Conservation (phyloP, 176 grass and related monocot genomes). For the Ensete glaucum region DNA sequence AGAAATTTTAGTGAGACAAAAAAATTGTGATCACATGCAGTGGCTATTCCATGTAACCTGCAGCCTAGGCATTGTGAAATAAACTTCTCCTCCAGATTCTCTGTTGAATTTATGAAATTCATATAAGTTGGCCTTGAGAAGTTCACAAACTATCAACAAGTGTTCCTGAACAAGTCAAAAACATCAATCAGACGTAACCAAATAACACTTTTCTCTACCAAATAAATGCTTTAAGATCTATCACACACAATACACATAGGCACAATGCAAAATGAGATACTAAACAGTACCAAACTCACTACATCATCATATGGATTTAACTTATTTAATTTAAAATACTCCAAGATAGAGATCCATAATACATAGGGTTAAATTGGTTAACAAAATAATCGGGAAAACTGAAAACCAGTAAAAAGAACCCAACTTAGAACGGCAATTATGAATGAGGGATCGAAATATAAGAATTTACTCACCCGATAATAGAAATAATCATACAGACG, state of each 20-base stretch:
- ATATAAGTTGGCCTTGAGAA: constrained; percentile 98
- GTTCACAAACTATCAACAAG: constrained; percentile 97
- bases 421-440: neutral
- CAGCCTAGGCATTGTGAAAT: constrained; percentile 97
- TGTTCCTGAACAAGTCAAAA: constrained; percentile 65
- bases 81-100: constrained; percentile 99
- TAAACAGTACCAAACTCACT: neutral
- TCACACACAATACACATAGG: neutral
- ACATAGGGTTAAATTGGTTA: too few species aligned
- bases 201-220: too few species aligned
- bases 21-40: constrained; percentile 14
- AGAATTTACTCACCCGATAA: constrained; percentile 57
- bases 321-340: too few species aligned
- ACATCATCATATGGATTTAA: neutral
- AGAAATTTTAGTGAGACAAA: constrained; percentile 3
- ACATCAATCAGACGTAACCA: neutral
- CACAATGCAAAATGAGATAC: neutral
- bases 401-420: neutral
- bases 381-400: neutral
- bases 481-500: constrained; percentile 99
- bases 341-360: neutral
- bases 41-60: constrained; percentile 39
- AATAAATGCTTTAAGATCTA: neutral
- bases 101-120: constrained; percentile 99
- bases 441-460: neutral